Base-by-base conservation (phyloP, 495 filamentous ascomycete species). In the Evernia prunastri region DNA sequence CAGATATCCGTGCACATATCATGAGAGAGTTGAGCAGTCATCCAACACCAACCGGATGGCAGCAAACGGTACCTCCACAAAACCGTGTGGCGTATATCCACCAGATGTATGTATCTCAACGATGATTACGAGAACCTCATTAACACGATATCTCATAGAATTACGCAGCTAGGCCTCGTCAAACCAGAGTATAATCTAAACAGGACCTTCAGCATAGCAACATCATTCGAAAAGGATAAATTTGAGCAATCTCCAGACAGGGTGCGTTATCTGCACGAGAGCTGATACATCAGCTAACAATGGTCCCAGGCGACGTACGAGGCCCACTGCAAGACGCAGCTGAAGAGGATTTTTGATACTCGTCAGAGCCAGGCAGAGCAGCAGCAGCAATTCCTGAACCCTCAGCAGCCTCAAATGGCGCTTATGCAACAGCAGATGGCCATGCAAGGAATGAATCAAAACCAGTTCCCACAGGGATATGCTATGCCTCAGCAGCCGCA, bases 371-470 rank as follows among this genome's bases (percentile, higher is more conserved):
- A 65, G 54, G 51, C 77, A 76, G 51, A 73, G 74, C 66, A 79
- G 42, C 75, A 77, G 29, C 82, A 83, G 61, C 76, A 82, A 17
- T 63, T 70, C 20, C 75, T 81, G 43, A 83, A 82, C 29, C 51
- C 61, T 74, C 74, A 63, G 75, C 79, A 33, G 77, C 76, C 76
- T 71, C 79, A 82, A 66, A 74, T 78, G 20, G 75, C 75, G 18
- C 73, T 75, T 40, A 72, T 76, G 53, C 76, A 80, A 66, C 74
- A 75, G 61, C 74, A 75, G 39, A 79, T 80, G 73, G 79, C 77
- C 63, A 72, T 75, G 64, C 66, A 60, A 54, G 58, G 47, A 20
- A 64, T 56, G 36, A 57, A 59, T 25, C 69, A 63, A 25, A 63
- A 61, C 23, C 60, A 35, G 3, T 53, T 40, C 29, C 49, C 45